Evolutionary conservation across 2,329 filamentous ascomycete species (phyloP), one percentile per base, ranked within the genome.

Genomic region (Penicillium sp.): DNA sequence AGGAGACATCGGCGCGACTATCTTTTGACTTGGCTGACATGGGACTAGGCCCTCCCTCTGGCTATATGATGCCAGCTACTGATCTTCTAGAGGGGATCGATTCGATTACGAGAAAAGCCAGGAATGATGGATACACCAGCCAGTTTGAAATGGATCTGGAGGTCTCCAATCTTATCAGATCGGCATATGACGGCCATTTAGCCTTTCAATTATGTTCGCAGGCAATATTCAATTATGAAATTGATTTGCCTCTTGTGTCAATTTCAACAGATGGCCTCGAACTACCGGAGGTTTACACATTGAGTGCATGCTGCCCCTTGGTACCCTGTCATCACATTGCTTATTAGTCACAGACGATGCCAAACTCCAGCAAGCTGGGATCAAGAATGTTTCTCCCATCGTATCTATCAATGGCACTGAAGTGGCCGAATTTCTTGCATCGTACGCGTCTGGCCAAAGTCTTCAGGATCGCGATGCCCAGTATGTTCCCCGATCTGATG

Each of bases 121-220:
- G 69, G 22, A 70, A 68, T 2, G 76, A 78, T 17, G 71, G 71
- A 3, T 87, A 82, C 65, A 69, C 73, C 4, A 83, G 78, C 69
- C 84, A 87, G 65, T 85, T 82, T 67, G 79, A 82, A 7, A 85
- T 86, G 63, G 82, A 86, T 65, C 62, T 75, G 7, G 83, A 84
- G 31, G 76, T 90, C 2, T 82, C 83, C 58, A 73, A 79, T 38
- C 73, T 85, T 7, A 77, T 87, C 38, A 78, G 79, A 25, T 78
- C 77, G 1, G 83, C 84, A 3, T 86, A 90, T 64, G 88, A 91
- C 68, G 86, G 87, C 1, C 88, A 91, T 67, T 65, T 78, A 14
- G 43, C 10, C 14, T 69, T 71, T 25, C 49, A 64, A 5, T 63
- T 72, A 15, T 74, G 70, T 50, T 74, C 74, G 1, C 55, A 67